Evolutionary conservation across 2,329 filamentous ascomycete genomes (phyloP).

Genomic region (Fusarium paranaense): DNA sequence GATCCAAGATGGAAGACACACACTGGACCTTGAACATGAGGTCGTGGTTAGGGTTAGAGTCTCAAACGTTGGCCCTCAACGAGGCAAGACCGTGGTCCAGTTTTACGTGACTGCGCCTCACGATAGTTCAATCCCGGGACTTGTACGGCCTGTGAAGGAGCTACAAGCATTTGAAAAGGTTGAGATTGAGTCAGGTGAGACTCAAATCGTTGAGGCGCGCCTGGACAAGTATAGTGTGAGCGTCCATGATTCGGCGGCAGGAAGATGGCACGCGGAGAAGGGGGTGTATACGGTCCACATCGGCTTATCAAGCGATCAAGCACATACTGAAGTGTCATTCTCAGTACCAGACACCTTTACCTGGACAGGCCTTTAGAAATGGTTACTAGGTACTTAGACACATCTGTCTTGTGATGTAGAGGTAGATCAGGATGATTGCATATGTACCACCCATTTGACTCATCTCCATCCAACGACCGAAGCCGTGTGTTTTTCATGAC

Average conservation of each 20-base stretch:
- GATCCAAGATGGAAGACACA: neutral
- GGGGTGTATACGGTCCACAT: neutral
- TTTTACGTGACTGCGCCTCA: neutral
- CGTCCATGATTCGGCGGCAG: neutral
- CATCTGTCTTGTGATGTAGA: neutral
- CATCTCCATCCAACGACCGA: neutral
- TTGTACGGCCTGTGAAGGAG: neutral
- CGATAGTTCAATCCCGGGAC: neutral
- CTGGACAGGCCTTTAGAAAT: neutral
- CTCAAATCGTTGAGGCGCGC: neutral
- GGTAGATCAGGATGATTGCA: neutral
- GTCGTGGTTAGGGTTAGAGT: neutral
- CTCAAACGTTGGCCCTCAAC: neutral
- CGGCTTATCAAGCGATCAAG: neutral
- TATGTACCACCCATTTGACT: neutral
- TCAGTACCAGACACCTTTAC: neutral
- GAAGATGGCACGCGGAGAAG: neutral
- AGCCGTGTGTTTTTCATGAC: neutral
- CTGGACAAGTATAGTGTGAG: neutral
- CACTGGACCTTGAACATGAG: neutral
- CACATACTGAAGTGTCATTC: neutral
- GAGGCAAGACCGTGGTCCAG: neutral
- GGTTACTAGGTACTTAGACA: neutral
- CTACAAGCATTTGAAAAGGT: neutral
- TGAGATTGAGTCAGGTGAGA: neutral